Evolutionary conservation across 164 flowering plant genomes (phyloP).

Genomic region (Macadamia integrifolia): DNA sequence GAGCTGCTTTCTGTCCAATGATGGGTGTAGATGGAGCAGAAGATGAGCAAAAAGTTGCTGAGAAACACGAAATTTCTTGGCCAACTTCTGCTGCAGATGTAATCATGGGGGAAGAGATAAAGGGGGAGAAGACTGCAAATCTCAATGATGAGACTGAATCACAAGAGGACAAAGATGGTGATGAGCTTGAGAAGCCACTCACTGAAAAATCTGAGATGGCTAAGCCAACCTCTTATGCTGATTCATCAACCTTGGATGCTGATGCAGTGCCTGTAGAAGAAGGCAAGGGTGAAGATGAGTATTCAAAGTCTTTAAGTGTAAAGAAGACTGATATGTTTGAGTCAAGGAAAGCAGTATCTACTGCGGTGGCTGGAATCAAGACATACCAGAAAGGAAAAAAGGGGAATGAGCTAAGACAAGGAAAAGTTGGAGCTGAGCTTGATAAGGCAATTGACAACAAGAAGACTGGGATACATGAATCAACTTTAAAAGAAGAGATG

Average conservation of each 20-base stretch:
- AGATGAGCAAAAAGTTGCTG: conserved; percentile 5
- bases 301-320: too few species aligned
- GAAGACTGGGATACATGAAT: conserved; percentile 11
- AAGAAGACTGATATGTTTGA: too few species aligned
- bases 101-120: neutral
- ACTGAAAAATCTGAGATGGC: conserved; percentile 11
- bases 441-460: conserved; percentile 10
- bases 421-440: conserved; percentile 5
- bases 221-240: neutral
- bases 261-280: conserved; percentile 1
- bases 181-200: conserved; percentile 11
- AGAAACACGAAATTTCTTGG: conserved; percentile 8
- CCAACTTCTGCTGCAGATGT: neutral
- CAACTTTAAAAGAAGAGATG: conserved; percentile 11
- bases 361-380: too few species aligned
- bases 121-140: neutral
- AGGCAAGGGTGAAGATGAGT: neutral
- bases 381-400: too few species aligned
- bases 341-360: too few species aligned
- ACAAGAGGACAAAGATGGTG: conserved; percentile 16
- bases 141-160: conserved; percentile 45
- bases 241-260: neutral
- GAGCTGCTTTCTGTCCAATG: conserved; percentile 5
- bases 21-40: conserved; percentile 15
- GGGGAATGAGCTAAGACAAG: too few species aligned